A percentile compares a stretch with the other conserved stretches of the same genome.
These are phyloP conservation scores for Colletotrichum euphorbiae DNA, from an alignment of 2,329 filamentous ascomycete genomes.

Conservation along the genomic window DNA sequence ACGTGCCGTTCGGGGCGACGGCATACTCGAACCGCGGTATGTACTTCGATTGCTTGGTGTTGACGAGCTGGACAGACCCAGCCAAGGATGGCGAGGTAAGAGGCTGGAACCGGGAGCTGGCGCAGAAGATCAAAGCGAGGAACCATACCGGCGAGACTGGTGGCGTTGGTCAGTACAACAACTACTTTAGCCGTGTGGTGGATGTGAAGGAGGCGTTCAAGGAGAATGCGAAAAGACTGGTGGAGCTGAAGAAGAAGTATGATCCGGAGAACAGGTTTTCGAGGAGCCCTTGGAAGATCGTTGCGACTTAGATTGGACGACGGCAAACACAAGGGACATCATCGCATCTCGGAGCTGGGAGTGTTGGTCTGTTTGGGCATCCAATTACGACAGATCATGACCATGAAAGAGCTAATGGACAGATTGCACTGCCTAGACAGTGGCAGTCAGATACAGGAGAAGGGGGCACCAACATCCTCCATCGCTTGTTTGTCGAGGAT, in stretches of 20 bases:
- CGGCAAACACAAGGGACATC: too few relatives aligned
- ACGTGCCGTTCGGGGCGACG: slow-evolving; percentile 51
- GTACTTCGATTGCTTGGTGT: slow-evolving; percentile 57
- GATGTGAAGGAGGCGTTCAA: slow-evolving; percentile 48
- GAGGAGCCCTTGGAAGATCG: slow-evolving; percentile 10
- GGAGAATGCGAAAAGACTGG: slow-evolving; percentile 45
- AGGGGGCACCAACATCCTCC: too few relatives aligned
- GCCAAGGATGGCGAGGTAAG: slow-evolving; percentile 52
- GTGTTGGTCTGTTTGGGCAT: too few relatives aligned
- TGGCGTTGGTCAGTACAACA: slow-evolving; percentile 46
- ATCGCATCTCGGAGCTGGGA: too few relatives aligned
- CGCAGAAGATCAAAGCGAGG: slow-evolving; percentile 42
- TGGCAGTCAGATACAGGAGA: too few relatives aligned
- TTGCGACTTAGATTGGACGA: not conserved
- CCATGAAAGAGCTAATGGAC: too few relatives aligned
- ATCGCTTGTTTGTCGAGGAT: too few relatives aligned
- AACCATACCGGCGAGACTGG: slow-evolving; percentile 42
- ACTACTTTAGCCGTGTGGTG: slow-evolving; percentile 45
- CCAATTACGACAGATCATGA: too few relatives aligned
- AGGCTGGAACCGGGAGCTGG: slow-evolving; percentile 52
- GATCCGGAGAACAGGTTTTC: slow-evolving; percentile 50
- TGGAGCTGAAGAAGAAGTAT: slow-evolving; percentile 49
- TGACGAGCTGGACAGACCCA: slow-evolving; percentile 54
- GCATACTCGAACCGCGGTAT: slow-evolving; percentile 58
- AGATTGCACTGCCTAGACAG: too few relatives aligned